Evolutionary conservation across 192 early-diverging fungal species (phyloP), one percentile per base, ranked within the genome.

Genomic region (Dissophora globulifera): DNA sequence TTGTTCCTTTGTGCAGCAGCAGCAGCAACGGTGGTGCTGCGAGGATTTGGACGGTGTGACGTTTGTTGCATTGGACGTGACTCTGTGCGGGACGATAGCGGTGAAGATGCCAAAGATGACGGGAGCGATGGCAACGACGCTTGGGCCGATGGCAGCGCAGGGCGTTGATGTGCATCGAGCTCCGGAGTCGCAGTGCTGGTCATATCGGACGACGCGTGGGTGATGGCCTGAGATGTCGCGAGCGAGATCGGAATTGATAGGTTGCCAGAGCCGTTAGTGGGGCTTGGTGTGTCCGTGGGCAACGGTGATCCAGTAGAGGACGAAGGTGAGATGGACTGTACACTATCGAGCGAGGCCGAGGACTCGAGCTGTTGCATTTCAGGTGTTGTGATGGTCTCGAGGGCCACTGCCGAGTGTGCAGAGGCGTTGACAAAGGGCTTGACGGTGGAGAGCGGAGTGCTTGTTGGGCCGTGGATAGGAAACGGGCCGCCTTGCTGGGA

Each of bases 351-450:
- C 2, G 58, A 55, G 8, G 40, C 57, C 6, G 67, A 69, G 43
- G 67, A 55, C 32, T 61, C 58, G 29, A 69, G 58, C 22, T 69
- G 67, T 8, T 45, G 58, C 58, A 69, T 69, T 48, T 69, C 58
- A n/a, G 67, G 58, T 4, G 67, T 69, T 4, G 58, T 38, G 16
- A 61, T 69, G 30, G 16, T 51, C 15, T 58, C 43, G 20, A 58
- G n/a, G n/a, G n/a, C n/a, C n/a, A n/a, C 20, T 22, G 57, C 54
- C 9, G 67, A 52, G 2, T 52, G 57, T 46, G 20, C 50, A 45
- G 50, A 46, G n/a, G 22, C 31, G 57, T 59, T 55, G 38, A 38
- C 32, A n/a, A n/a, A n/a, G 13, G 38, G 38, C 43, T 61, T 69
- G 41, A 29, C 20, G 6, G 57, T 61, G 27, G 67, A 48, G 26